Evolutionary conservation across 768 basidiomycete species (phyloP).

Genomic region (Trametes maxima): DNA sequence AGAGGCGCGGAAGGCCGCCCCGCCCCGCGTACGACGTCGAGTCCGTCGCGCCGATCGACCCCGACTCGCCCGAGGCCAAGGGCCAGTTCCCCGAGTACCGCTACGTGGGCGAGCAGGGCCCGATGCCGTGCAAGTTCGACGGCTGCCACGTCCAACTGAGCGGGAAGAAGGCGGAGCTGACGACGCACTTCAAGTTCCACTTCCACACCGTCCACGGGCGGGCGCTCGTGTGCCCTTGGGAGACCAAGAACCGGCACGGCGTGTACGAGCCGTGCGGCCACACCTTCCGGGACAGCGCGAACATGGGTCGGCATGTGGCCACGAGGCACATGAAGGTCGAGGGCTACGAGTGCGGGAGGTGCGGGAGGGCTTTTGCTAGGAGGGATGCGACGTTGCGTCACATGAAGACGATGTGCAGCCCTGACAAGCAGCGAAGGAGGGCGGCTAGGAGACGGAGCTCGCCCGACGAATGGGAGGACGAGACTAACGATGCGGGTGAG

Average conservation of each 20-base stretch:
- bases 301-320: slow-evolving; percentile 20
- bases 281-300: slow-evolving; percentile 23
- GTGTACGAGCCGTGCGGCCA: slow-evolving; percentile 9
- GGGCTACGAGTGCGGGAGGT: slow-evolving; percentile 19
- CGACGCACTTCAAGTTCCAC: slow-evolving; percentile 21
- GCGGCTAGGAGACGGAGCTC: neutral
- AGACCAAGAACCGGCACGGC: neutral
- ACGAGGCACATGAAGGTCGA: slow-evolving; percentile 18
- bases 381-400: slow-evolving; percentile 21
- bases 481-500: slow-evolving; percentile 3
- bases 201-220: slow-evolving; percentile 9
- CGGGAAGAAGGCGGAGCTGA: slow-evolving; percentile 20
- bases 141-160: slow-evolving; percentile 9
- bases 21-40: slow-evolving; percentile 14
- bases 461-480: neutral
- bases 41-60: slow-evolving; percentile 12
- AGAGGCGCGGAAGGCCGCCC: slow-evolving; percentile 13
- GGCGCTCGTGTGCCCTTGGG: slow-evolving; percentile 15
- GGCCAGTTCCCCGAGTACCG: slow-evolving; percentile 19
- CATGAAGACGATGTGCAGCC: slow-evolving; percentile 22
- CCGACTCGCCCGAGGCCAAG: slow-evolving; percentile 15
- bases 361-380: slow-evolving; percentile 15
- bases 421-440: slow-evolving; percentile 3
- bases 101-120: slow-evolving; percentile 14
- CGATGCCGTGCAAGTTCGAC: slow-evolving; percentile 11